Conservation (phyloP, 2,329 filamentous ascomycete species). For the Phialocephala sp. region DNA sequence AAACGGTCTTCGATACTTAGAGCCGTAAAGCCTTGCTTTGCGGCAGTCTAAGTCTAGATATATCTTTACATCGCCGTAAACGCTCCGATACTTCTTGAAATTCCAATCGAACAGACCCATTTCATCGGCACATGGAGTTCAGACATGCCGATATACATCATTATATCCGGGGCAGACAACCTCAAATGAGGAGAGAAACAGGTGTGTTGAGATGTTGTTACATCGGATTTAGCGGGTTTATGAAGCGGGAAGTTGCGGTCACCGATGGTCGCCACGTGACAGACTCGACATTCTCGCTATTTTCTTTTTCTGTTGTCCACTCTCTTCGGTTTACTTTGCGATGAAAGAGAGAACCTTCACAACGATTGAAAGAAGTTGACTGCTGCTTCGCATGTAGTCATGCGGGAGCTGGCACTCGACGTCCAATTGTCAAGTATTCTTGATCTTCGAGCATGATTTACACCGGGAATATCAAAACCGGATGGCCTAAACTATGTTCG, state of each 20-base stretch:
- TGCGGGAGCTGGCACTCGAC: not conserved
- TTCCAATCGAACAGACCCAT: not conserved
- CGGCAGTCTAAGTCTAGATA: not conserved
- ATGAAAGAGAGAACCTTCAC: no score
- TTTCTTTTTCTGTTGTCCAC: not conserved
- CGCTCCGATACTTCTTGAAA: conserved; percentile 4
- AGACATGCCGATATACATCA: not conserved
- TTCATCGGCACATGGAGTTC: not conserved
- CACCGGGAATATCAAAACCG: no score
- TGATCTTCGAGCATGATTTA: not conserved
- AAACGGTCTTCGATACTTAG: not conserved
- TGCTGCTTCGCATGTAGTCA: not conserved
- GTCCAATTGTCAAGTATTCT: not conserved
- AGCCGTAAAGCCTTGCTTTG: not conserved
- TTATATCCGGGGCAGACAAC: not conserved
- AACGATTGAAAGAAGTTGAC: not conserved
- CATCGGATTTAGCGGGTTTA: conserved; percentile 2
- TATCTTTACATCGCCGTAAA: not conserved
- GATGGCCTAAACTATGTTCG: no score
- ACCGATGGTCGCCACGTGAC: not conserved
- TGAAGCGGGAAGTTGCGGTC: not conserved
- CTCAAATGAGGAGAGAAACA: not conserved
- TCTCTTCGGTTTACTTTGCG: not conserved
- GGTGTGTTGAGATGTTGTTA: not conserved
- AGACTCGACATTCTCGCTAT: not conserved